Percentiles rank a stretch among this genome's conserved stretches.
Evolutionary conservation across 2,329 filamentous ascomycete species (phyloP).

Genomic region (Rutstroemia sp.): DNA sequence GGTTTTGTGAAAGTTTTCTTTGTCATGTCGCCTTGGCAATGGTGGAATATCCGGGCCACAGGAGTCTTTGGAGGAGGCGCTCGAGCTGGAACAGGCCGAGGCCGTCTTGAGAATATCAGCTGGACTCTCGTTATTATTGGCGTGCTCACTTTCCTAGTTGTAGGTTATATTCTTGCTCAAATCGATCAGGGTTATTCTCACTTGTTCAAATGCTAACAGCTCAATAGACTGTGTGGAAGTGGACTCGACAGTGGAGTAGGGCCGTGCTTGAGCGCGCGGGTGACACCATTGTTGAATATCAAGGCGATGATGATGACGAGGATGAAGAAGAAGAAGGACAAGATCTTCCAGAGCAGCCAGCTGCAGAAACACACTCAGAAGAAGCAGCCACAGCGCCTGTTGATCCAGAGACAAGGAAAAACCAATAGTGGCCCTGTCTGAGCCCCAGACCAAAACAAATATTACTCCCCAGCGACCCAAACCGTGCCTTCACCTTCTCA

Average conservation of each 20-base stretch:
- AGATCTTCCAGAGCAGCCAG: neutral
- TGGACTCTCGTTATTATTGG: conserved; percentile 76
- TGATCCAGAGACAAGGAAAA: conserved; percentile 15
- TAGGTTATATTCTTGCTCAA: conserved; percentile 38
- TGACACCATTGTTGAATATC: conserved; percentile 78
- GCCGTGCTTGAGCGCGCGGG: conserved; percentile 69
- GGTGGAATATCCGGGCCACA: conserved; percentile 63
- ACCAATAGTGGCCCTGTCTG: conserved; percentile 4
- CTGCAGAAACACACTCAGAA: neutral
- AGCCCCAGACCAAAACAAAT: neutral
- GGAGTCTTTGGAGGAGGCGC: conserved; percentile 47
- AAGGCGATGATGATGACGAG: conserved; percentile 48
- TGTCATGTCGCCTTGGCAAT: conserved; percentile 66
- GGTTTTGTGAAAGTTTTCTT: conserved; percentile 78
- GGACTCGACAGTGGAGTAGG: conserved; percentile 65
- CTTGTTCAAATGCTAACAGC: neutral
- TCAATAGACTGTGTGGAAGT: conserved; percentile 69
- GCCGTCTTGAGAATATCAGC: conserved; percentile 70
- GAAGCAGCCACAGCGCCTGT: neutral
- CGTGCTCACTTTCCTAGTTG: conserved; percentile 68
- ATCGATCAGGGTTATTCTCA: too few species aligned
- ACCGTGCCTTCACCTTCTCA: neutral
- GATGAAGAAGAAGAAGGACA: conserved; percentile 26
- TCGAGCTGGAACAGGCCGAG: conserved; percentile 57
- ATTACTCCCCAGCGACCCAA: neutral